Evolutionary conservation across 345 rosid species (phyloP).

Genomic region (Hibiscus mutabilis): DNA sequence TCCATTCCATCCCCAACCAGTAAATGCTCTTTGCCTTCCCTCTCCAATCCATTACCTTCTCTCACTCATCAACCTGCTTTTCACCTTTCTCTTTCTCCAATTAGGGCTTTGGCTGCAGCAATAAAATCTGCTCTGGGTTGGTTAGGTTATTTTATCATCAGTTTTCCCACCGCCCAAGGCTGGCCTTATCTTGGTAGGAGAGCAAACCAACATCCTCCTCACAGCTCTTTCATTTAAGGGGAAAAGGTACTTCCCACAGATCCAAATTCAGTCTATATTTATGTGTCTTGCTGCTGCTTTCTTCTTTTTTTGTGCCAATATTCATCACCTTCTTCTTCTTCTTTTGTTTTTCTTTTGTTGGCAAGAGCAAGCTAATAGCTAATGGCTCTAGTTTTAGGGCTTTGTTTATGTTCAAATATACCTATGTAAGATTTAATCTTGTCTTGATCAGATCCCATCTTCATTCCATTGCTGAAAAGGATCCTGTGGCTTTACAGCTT

Average conservation of each 20-base stretch:
- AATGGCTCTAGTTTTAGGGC: slow-evolving; percentile 35
- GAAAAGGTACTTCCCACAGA: slow-evolving; percentile 31
- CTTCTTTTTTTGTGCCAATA: not conserved
- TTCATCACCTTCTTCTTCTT: not conserved
- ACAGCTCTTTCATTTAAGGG: slow-evolving; percentile 16
- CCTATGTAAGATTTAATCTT: not conserved
- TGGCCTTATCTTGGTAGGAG: not conserved
- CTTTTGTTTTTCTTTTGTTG: slow-evolving; percentile 13
- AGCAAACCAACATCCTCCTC: slow-evolving; percentile 22
- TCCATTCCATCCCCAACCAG: slow-evolving; percentile 33
- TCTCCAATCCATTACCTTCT: not conserved
- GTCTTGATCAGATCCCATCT: slow-evolving; percentile 25
- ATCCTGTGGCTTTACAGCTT: not conserved
- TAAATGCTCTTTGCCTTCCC: slow-evolving; percentile 39
- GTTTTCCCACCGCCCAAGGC: slow-evolving; percentile 14
- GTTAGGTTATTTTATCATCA: too few relatives aligned
- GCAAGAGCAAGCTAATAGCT: slow-evolving; percentile 21
- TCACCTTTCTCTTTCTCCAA: slow-evolving; percentile 6
- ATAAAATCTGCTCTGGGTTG: too few relatives aligned
- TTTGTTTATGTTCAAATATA: slow-evolving; percentile 13
- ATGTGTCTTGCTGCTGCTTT: slow-evolving; percentile 9
- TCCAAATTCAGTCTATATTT: slow-evolving; percentile 20
- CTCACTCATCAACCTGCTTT: not conserved
- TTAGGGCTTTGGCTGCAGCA: slow-evolving; percentile 29
- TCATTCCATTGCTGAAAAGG: slow-evolving; percentile 15